A percentile compares a stretch with the other conserved stretches of the same genome.
These are phyloP conservation scores for Elsinoe necatrix DNA, from an alignment of 2,329 filamentous ascomycete species.

Conservation along the genomic window DNA sequence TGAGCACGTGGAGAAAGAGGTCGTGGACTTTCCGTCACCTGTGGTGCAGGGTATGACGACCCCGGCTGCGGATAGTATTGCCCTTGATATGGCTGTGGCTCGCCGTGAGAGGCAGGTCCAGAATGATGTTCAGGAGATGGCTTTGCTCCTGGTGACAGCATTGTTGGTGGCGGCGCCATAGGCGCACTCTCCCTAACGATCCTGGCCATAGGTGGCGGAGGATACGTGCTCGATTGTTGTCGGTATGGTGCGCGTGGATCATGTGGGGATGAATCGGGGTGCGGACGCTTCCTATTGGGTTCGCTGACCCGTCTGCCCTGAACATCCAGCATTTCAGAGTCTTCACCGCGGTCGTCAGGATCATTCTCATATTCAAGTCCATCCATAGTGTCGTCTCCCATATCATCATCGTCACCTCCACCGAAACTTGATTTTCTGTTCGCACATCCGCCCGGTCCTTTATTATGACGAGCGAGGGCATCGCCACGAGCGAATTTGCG, in stretches of 20 bases:
- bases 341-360: conserved; percentile 55
- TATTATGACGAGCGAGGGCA: conserved; percentile 87
- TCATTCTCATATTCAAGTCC: conserved; percentile 50
- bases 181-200: conserved; percentile 20
- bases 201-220: conserved; percentile 51
- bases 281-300: conserved; percentile 65
- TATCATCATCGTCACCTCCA: conserved; percentile 55
- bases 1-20: conserved; percentile 60
- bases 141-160: conserved; percentile 25
- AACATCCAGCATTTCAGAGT: conserved; percentile 32
- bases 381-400: conserved; percentile 52
- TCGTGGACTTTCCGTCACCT: conserved; percentile 75
- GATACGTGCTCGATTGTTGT: conserved; percentile 64
- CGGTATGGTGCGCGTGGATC: conserved; percentile 50
- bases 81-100: conserved; percentile 4
- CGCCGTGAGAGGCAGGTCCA: conserved; percentile 28
- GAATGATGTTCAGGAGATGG: conserved; percentile 31
- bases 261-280: conserved; percentile 52
- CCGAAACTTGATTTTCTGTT: conserved; percentile 81
- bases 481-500: conserved; percentile 92
- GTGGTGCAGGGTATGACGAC: conserved; percentile 23
- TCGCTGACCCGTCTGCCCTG: conserved; percentile 56
- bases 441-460: conserved; percentile 90
- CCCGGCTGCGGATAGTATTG: conserved; percentile 26
- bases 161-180: conserved; percentile 31